A percentile compares a stretch with the other conserved stretches of the same genome.
phyloP scores from a whole-genome alignment of 768 basidiomycete genomes.

The Mycena haematopus region DNA sequence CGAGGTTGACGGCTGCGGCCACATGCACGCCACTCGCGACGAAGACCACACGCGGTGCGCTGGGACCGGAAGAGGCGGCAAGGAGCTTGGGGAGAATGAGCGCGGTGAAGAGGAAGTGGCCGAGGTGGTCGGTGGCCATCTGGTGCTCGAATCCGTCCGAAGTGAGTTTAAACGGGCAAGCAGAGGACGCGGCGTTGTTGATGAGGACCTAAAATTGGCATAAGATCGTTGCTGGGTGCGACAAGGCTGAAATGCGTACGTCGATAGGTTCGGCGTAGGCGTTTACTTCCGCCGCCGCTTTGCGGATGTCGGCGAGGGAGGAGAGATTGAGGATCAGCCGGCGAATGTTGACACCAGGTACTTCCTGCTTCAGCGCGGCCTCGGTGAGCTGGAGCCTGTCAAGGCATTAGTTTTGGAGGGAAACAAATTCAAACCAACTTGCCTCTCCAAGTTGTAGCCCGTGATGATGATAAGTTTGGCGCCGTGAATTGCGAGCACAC shows the following conservation, averaged over 20 bases:
- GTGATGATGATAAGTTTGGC: conserved; percentile 24
- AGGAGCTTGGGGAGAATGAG: conserved; percentile 21
- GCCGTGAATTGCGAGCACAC: conserved; percentile 14
- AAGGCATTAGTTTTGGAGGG: background rate
- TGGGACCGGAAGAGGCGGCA: background rate
- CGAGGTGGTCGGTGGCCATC: background rate
- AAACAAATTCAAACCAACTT: background rate
- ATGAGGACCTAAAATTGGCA: background rate
- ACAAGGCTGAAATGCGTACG: background rate
- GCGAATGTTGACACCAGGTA: conserved; percentile 23
- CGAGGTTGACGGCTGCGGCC: conserved; percentile 10
- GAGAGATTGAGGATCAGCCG: conserved; percentile 20
- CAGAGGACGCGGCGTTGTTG: background rate
- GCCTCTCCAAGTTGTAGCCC: background rate
- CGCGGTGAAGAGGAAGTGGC: conserved; percentile 26
- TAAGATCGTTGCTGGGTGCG: no score
- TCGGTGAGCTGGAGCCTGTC: conserved; percentile 15
- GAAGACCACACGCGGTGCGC: conserved; percentile 20
- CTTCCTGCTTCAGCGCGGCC: conserved; percentile 11
- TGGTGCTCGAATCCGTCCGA: background rate
- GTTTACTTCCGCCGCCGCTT: conserved; percentile 26
- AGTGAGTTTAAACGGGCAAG: background rate
- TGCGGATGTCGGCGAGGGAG: conserved; percentile 15
- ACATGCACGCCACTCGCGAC: conserved; percentile 17
- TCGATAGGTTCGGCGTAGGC: conserved; percentile 22